Base-by-base conservation (phyloP, 352 stramenopile species). In the Phytopythium chamaehyphon region DNA sequence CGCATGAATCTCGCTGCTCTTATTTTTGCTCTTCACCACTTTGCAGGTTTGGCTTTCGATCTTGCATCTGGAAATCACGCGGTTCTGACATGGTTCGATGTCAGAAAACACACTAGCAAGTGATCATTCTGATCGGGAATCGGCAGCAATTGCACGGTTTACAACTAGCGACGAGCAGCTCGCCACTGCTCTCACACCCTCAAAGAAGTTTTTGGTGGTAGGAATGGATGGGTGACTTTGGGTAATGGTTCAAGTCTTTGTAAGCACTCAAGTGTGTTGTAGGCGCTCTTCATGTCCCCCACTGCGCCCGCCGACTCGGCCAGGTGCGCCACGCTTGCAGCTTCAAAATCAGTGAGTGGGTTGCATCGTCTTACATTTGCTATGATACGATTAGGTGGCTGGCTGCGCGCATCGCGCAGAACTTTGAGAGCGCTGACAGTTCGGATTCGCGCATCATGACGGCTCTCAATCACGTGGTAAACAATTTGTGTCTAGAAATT, bases 1-100 rank as follows among this genome's bases (percentile, higher is more conserved):
- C 75, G 77, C 33, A 65, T 89, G 43, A 89, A 89, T 43, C 66
- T 89, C 36, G 64, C 57, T 12, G 71, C 70, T 18, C 61, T 86
- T 31, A 63, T 88, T 42, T 88, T 88, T 47, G 77, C 77, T 42
- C 57, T 89, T 16, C 71, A 84, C 54, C 76, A 69, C 47, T 85
- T 89, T 44, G 71, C 77, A 37, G 63, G 64, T 77, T 22, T 14
- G 54, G 9, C 10, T 40, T 11, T 15, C 18, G 22, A 16, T 24
- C 9, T n/a, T 35, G 15, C 33, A 24, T 12, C 50, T 15, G 19
- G 11, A 15, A 51, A 24, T 11, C 9, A n/a, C 3, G 16, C 22
- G 43, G 11, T 40, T n/a, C 22, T 36, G 42, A 18, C 40, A 18
- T 14, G 43, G 6, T 9, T 37, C 5, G 19, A 49, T 26, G 43